Conservation (phyloP, 1,284 basidiomycete genomes). For the Apiotrichum siamense region DNA sequence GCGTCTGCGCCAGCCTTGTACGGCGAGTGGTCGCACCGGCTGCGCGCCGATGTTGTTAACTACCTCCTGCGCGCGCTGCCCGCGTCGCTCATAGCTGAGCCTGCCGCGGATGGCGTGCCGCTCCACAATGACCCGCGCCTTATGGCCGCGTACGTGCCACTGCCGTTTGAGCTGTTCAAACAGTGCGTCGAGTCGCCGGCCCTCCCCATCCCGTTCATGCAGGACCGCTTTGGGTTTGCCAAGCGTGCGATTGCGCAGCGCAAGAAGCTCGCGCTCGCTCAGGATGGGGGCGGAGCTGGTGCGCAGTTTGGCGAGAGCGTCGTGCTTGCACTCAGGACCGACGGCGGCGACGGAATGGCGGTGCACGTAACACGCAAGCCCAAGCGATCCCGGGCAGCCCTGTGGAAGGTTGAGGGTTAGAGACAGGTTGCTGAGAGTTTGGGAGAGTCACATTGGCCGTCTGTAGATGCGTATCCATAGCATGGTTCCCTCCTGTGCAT, state of each 20-base stretch:
- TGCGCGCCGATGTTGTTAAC: conserved; percentile 28
- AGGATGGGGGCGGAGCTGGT: conserved; percentile 52
- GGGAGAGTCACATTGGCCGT: too few species aligned
- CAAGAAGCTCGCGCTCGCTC: conserved; percentile 58
- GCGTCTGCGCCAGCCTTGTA: conserved; percentile 19
- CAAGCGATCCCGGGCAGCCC: conserved; percentile 58
- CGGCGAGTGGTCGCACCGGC: conserved; percentile 33
- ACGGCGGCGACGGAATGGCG: conserved; percentile 57
- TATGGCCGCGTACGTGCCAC: conserved; percentile 40
- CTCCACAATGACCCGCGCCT: conserved; percentile 23
- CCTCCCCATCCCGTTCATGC: conserved; percentile 55
- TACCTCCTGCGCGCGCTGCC: conserved; percentile 70
- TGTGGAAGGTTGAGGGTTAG: conserved; percentile 80
- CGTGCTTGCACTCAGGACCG: conserved; percentile 72
- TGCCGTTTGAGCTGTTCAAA: conserved; percentile 46
- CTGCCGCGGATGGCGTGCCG: not conserved
- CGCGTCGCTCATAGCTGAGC: conserved; percentile 49
- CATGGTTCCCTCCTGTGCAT: too few species aligned
- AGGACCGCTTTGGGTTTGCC: conserved; percentile 78
- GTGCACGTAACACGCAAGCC: conserved; percentile 80
- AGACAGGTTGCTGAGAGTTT: too few species aligned
- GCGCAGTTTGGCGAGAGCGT: conserved; percentile 59
- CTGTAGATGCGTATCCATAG: too few species aligned
- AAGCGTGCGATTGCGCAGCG: conserved; percentile 76
- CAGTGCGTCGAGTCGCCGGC: conserved; percentile 35